Evolutionary conservation across 2,329 filamentous ascomycete species (phyloP).

Genomic region (Rhexocercosporidium sp.): DNA sequence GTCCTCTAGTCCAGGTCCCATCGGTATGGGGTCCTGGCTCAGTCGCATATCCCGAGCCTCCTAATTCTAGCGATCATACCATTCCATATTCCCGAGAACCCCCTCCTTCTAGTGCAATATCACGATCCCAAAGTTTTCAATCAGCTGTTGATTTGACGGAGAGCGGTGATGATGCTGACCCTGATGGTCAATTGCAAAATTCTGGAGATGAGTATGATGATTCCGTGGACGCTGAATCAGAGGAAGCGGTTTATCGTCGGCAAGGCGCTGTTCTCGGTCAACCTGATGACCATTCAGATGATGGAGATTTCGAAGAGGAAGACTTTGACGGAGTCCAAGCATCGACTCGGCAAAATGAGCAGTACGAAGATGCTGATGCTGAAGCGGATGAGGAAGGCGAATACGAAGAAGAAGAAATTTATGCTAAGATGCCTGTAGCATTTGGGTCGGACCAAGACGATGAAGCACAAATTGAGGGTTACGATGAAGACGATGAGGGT

Average conservation of each 20-base stretch:
- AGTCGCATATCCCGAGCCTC: slow-evolving; percentile 32
- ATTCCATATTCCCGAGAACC: slow-evolving; percentile 1
- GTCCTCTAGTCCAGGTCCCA: background rate
- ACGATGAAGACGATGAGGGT: slow-evolving; percentile 23
- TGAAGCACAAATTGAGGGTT: slow-evolving; percentile 11
- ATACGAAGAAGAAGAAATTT: slow-evolving; percentile 9
- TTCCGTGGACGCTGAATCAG: slow-evolving; percentile 15
- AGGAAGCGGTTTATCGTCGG: slow-evolving; percentile 17
- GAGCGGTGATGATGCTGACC: slow-evolving; percentile 26
- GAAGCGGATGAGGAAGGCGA: slow-evolving; percentile 17
- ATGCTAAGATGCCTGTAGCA: background rate
- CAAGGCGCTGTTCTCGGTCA: background rate
- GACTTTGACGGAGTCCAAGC: slow-evolving; percentile 17
- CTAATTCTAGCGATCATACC: slow-evolving; percentile 12
- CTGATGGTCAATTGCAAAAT: background rate
- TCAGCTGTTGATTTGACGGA: slow-evolving; percentile 39
- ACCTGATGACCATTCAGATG: slow-evolving; percentile 23
- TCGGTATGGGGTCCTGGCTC: slow-evolving; percentile 5
- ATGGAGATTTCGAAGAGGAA: slow-evolving; percentile 43
- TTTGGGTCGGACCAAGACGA: slow-evolving; percentile 2
- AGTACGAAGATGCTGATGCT: slow-evolving; percentile 7
- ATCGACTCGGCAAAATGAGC: background rate
- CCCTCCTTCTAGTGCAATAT: slow-evolving; percentile 24
- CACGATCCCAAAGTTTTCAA: slow-evolving; percentile 33
- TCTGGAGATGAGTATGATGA: slow-evolving; percentile 3